Evolutionary conservation across 106 monocot species (phyloP), one percentile per base, ranked within the genome.

Genomic region (Iris macrosiphon): DNA sequence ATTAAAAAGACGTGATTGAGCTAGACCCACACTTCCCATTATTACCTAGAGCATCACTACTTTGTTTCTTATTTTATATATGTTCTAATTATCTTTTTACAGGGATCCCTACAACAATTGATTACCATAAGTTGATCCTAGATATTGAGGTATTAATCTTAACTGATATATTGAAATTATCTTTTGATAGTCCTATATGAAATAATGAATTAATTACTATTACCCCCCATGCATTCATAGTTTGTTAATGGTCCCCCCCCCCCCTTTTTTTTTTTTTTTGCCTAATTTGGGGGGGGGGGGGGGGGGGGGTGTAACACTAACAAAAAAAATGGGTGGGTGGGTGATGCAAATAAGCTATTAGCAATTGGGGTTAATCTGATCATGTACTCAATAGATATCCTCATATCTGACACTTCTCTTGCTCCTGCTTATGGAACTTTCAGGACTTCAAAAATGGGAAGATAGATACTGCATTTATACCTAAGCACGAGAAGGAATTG

Each of bases 101-200:
- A 91, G 90, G 90, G 56, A 64, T 91, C 14, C 90, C 90, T 34
- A 91, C 90, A 44, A 91, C 90, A 52, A 91, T 91, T 59, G 90
- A 91, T 16, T 91, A 91, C 75, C 90, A 91, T 66, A 91, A 91
- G 66, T 72, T 91, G 54, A 91, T 91, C 61, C 81, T 91, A 15
- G 85, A 85, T 48, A 41, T 91, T 23, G 85, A 91, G 85, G 90
- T 85, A 77, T 32, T 34, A 2, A 57, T 8, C 6, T 17, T 29
- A 11, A 5, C 1, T 31, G 12, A 32, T 35, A 11, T 52, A 33
- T 21, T 24, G 13, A 49, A 27, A 42, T 14, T 14, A 5, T 45
- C 37, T 14, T 13, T 58, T 35, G 22, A 53, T 23, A 10, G 3
- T 4, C 7, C 13, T 48, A 12, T 6, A 23, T 12, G 31, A 14